phyloP scores from a whole-genome alignment of 768 basidiomycete genomes.

The Rhodotorula diobovata region DNA sequence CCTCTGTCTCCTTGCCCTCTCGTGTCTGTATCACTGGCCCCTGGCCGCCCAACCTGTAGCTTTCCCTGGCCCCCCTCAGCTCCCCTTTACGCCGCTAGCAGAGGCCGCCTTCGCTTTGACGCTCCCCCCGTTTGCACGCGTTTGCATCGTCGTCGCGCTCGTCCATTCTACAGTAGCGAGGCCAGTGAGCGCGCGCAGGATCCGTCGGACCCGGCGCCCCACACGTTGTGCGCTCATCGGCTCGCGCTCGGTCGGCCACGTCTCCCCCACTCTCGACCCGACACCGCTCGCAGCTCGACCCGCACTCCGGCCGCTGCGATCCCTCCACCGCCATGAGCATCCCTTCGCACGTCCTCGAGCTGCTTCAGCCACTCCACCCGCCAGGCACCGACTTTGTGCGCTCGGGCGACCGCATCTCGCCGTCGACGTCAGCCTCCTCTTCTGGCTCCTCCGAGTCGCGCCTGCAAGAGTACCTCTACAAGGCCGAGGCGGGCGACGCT shows the following conservation, averaged over 20 bases:
- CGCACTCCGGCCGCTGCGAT: not conserved
- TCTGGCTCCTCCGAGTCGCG: too few relatives aligned
- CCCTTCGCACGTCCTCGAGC: not conserved
- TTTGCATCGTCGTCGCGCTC: not conserved
- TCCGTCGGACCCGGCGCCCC: too few relatives aligned
- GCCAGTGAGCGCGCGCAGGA: too few relatives aligned
- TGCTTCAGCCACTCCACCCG: slow-evolving; percentile 5
- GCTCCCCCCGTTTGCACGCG: not conserved
- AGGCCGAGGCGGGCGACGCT: not conserved
- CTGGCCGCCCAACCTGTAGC: not conserved
- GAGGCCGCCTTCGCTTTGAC: not conserved
- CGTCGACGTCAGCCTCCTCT: not conserved
- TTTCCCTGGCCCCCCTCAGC: not conserved
- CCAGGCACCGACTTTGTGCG: not conserved
- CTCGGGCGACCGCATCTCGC: not conserved
- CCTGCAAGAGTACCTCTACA: not conserved
- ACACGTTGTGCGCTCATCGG: too few relatives aligned
- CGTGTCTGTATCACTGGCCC: not conserved
- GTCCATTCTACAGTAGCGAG: too few relatives aligned
- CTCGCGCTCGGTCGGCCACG: too few relatives aligned
- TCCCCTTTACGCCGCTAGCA: not conserved
- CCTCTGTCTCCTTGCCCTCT: too few relatives aligned
- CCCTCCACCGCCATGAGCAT: not conserved
- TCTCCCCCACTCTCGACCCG: not conserved
- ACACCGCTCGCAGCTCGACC: not conserved